phyloP scores from a whole-genome alignment of 2,329 filamentous ascomycete species.

The Westerdykella ornata region DNA sequence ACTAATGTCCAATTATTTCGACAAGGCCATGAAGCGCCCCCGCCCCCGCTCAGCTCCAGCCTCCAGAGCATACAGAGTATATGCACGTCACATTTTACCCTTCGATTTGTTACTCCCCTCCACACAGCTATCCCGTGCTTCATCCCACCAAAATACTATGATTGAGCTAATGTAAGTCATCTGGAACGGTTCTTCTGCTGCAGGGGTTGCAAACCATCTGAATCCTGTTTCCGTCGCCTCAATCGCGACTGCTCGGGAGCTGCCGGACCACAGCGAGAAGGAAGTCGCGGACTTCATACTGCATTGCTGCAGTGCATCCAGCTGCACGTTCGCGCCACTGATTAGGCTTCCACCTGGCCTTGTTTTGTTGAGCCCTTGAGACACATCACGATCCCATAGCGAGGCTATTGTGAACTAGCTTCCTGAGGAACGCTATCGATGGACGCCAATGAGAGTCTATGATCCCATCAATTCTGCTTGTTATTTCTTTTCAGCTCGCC shows the following conservation, averaged over 20 bases:
- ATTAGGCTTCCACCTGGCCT: slow-evolving; percentile 3
- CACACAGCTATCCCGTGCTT: slow-evolving; percentile 16
- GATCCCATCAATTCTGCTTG: no score
- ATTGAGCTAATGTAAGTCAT: slow-evolving; percentile 23
- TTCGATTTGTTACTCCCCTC: slow-evolving; percentile 16
- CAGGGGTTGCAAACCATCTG: slow-evolving; percentile 12
- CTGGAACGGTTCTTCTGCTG: slow-evolving; percentile 13
- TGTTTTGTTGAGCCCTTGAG: no score
- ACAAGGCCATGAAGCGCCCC: slow-evolving; percentile 22
- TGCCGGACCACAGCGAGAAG: slow-evolving; percentile 3
- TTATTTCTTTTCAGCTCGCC: not conserved
- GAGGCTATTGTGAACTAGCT: not conserved
- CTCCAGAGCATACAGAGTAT: slow-evolving; percentile 19
- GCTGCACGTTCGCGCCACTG: slow-evolving; percentile 14
- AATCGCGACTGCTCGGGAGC: not conserved
- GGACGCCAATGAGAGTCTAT: no score
- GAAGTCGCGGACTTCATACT: no score
- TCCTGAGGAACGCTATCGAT: no score
- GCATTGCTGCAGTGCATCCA: slow-evolving; percentile 4
- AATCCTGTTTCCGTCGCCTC: no score
- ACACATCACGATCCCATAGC: not conserved
- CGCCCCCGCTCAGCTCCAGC: no score
- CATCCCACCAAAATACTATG: slow-evolving; percentile 16
- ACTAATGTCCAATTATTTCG: slow-evolving; percentile 20
- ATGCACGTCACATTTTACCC: slow-evolving; percentile 33